A percentile compares a stretch with the other conserved stretches of the same genome.
phyloP scores from a whole-genome alignment of 805 yeast genomes.

The Danielia reshetovae region DNA sequence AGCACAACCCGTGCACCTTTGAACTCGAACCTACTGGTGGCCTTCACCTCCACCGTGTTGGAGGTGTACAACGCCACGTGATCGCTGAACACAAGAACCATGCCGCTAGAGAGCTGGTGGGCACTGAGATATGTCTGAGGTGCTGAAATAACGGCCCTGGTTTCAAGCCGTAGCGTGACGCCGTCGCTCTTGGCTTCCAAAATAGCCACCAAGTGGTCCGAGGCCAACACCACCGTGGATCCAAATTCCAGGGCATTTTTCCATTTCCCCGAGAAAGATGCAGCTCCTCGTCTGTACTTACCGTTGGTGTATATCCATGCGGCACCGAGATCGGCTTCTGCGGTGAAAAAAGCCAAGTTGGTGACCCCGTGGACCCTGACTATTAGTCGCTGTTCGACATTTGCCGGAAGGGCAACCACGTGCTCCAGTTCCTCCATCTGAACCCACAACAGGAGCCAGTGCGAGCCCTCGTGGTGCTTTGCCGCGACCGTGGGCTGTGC shows the following conservation, averaged over 20 bases:
- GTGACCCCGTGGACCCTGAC: constrained; percentile 1
- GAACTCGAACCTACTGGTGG: constrained; percentile 8
- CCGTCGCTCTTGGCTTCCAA: constrained; percentile 1
- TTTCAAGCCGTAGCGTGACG: constrained; percentile 1
- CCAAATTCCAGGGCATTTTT: constrained; percentile 4
- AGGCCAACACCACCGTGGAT: constrained; percentile 5
- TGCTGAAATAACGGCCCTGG: constrained; percentile 3
- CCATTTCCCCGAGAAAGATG: constrained; percentile 4
- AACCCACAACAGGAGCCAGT: constrained; percentile 6
- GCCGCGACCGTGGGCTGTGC: constrained; percentile 6
- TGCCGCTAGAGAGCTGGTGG: constrained; percentile 2
- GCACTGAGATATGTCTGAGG: constrained; percentile 8
- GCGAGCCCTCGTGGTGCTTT: background rate
- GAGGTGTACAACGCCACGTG: constrained; percentile 10
- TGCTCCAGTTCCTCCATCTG: constrained; percentile 1
- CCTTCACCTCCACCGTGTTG: constrained; percentile 5
- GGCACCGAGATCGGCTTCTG: background rate
- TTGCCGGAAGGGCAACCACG: constrained; percentile 3
- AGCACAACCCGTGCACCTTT: constrained; percentile 1
- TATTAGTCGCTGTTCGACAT: background rate
- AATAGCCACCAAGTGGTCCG: constrained; percentile 8
- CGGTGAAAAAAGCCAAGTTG: background rate
- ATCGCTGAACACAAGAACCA: constrained; percentile 9
- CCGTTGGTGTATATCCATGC: constrained; percentile 2
- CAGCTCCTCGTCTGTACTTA: background rate